phyloP scores from a whole-genome alignment of 331 rosid species.

The Rhamnella rubrinervis region DNA sequence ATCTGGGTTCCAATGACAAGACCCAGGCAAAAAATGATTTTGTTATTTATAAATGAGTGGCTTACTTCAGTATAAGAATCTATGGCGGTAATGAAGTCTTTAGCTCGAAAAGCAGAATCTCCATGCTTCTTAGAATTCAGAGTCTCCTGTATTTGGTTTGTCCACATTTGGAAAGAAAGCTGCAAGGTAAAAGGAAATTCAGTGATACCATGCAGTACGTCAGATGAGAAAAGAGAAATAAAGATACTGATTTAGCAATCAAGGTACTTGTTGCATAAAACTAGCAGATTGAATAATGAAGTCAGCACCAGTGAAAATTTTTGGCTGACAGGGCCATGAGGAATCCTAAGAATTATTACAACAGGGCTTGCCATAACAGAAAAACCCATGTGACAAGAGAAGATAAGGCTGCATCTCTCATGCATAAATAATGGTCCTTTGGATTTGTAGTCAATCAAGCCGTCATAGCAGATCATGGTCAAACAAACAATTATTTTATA shows the following conservation, averaged over 20 bases:
- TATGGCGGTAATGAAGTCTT: constrained; percentile 65
- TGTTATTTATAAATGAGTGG: constrained; percentile 14
- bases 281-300: not conserved
- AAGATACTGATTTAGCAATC: not conserved
- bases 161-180: constrained; percentile 99
- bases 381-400: too few species aligned
- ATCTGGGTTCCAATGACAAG: constrained; percentile 10
- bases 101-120: constrained; percentile 83
- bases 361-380: too few species aligned
- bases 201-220: not conserved
- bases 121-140: constrained; percentile 87
- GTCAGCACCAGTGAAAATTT: too few species aligned
- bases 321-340: too few species aligned
- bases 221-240: too few species aligned
- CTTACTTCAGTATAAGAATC: constrained; percentile 86
- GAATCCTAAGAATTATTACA: too few species aligned
- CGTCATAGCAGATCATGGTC: too few species aligned
- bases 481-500: too few species aligned
- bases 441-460: too few species aligned
- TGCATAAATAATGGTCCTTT: too few species aligned
- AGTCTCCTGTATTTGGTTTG: constrained; percentile 91
- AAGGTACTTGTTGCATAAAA: not conserved
- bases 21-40: not conserved
- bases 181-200: constrained; percentile 33
- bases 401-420: too few species aligned